Evolutionary conservation across 441 rosid genomes (phyloP).

Genomic region (Euphorbia corollata): DNA sequence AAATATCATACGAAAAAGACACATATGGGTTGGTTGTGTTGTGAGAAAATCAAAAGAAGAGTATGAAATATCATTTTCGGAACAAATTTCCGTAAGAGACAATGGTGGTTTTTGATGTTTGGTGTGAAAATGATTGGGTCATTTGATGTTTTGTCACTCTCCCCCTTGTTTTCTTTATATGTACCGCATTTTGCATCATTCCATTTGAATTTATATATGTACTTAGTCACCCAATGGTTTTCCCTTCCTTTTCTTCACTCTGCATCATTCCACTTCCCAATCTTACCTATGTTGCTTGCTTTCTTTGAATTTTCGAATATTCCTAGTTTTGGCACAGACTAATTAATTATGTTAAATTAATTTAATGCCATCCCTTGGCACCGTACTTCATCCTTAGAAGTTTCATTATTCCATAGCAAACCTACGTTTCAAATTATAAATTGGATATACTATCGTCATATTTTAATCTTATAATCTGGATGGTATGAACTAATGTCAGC

Average conservation of each 20-base stretch:
- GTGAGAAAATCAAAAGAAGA: background rate
- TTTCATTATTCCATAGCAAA: background rate
- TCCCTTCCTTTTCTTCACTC: background rate
- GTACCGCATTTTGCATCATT: background rate
- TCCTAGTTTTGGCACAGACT: background rate
- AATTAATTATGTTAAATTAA: no score
- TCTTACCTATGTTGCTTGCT: no score
- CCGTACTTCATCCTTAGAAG: background rate
- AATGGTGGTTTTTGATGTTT: background rate
- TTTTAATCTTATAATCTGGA: no score
- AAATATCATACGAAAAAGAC: no score
- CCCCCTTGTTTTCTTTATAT: background rate
- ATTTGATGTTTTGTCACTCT: background rate
- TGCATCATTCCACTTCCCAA: background rate
- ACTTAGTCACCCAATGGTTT: background rate
- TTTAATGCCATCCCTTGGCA: background rate
- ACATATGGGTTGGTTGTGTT: no score
- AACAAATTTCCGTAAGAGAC: background rate
- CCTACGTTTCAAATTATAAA: background rate
- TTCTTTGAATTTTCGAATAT: background rate
- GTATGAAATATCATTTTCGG: background rate
- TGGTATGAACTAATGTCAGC: no score
- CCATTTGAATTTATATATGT: background rate
- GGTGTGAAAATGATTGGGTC: conserved; percentile 4
- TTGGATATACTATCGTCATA: no score